These are phyloP conservation scores for Scutellaria barbata DNA, from an alignment of 257 asterid species.

Conservation along the genomic window DNA sequence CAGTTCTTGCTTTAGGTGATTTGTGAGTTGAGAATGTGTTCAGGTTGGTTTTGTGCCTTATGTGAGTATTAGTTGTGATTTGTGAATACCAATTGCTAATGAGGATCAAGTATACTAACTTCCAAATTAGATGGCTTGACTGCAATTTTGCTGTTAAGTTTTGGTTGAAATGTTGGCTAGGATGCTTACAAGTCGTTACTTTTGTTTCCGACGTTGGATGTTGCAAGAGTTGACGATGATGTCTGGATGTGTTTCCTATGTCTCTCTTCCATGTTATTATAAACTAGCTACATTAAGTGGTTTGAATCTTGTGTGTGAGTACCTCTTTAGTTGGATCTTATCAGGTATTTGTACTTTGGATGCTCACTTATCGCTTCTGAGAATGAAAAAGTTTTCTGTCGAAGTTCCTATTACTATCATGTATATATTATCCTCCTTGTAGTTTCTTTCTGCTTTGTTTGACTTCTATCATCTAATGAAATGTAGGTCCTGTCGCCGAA, in stretches of 20 bases:
- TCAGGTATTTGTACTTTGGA: neutral
- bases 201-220: neutral
- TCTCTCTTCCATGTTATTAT: neutral
- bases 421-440: neutral
- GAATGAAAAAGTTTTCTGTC: neutral
- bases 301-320: neutral
- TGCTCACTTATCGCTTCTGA: slow-evolving; percentile 7
- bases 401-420: neutral
- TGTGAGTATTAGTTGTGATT: neutral
- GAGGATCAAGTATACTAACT: neutral
- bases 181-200: neutral
- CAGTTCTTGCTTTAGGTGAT: neutral
- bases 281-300: neutral
- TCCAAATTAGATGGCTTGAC: neutral
- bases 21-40: neutral
- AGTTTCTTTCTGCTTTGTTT: neutral
- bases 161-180: neutral
- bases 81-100: neutral
- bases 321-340: neutral
- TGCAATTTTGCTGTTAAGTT: neutral
- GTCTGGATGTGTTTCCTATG: neutral
- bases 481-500: slow-evolving; percentile 51
- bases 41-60: neutral
- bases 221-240: neutral
- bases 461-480: neutral